phyloP scores from a whole-genome alignment of 805 yeast species.

The Yarrowia keelungensis region DNA sequence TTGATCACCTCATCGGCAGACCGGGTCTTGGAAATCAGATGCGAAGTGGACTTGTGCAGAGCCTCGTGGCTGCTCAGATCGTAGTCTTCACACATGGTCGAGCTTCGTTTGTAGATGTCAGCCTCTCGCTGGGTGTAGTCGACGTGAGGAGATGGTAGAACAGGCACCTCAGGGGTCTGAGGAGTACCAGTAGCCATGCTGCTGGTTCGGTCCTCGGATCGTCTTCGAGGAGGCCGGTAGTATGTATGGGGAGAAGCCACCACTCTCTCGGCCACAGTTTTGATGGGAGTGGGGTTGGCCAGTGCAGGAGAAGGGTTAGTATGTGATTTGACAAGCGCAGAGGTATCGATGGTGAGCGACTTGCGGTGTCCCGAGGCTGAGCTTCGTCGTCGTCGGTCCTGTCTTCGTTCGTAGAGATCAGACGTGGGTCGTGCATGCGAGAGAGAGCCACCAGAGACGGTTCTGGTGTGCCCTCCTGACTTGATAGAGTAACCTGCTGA shows the following conservation, averaged over 20 bases:
- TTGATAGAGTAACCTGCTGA: neutral
- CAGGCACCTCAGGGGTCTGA: conserved; percentile 44
- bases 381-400: conserved; percentile 1
- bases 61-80: conserved; percentile 4
- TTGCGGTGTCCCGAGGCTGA: conserved; percentile 2
- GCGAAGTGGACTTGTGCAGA: conserved; percentile 2
- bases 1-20: neutral
- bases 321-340: neutral
- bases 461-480: neutral
- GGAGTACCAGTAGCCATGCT: conserved; percentile 40
- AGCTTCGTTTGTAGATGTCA: conserved; percentile 27
- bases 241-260: conserved; percentile 33
- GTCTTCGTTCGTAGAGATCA: neutral
- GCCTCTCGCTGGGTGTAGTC: conserved; percentile 43
- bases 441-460: neutral
- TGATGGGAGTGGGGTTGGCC: neutral
- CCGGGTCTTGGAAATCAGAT: conserved; percentile 12
- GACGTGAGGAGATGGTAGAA: conserved; percentile 44
- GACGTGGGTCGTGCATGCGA: neutral
- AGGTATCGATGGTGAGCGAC: conserved; percentile 25
- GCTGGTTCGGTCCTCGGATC: conserved; percentile 41
- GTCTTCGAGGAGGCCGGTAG: conserved; percentile 46
- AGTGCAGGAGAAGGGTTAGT: neutral
- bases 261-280: conserved; percentile 44
- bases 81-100: conserved; percentile 32